phyloP scores from a whole-genome alignment of 2,329 filamentous ascomycete genomes.

The Orbilia brochopaga region DNA sequence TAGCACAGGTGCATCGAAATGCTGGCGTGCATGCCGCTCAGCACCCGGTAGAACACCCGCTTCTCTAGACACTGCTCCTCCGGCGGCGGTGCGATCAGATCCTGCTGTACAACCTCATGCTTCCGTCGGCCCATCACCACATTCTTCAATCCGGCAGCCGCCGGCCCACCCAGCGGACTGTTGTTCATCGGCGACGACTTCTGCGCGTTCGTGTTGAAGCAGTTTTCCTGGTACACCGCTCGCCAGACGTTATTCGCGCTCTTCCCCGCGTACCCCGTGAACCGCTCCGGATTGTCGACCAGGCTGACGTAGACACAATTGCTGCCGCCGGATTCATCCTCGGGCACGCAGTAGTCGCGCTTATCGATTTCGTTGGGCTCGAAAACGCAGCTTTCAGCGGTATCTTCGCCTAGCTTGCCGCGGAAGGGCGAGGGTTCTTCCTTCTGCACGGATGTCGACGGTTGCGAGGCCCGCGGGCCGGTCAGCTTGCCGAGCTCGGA shows the following conservation, averaged over 20 bases:
- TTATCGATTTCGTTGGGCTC: constrained; percentile 70
- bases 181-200: constrained; percentile 55
- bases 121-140: constrained; percentile 61
- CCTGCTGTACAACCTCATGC: constrained; percentile 50
- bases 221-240: constrained; percentile 95
- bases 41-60: constrained; percentile 93
- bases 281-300: constrained; percentile 89
- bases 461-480: constrained; percentile 88
- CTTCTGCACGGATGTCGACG: constrained; percentile 73
- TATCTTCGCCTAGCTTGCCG: constrained; percentile 80
- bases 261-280: constrained; percentile 88
- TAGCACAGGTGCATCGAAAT: constrained; percentile 96
- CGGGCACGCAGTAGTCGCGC: constrained; percentile 92
- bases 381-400: constrained; percentile 93
- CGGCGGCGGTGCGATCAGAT: constrained; percentile 68
- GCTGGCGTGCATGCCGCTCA: constrained; percentile 97
- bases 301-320: constrained; percentile 94
- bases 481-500: constrained; percentile 90
- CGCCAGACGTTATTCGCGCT: constrained; percentile 92
- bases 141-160: constrained; percentile 67
- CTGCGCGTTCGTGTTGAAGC: constrained; percentile 68
- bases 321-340: constrained; percentile 77
- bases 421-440: constrained; percentile 73
- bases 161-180: constrained; percentile 40
- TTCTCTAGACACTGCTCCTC: constrained; percentile 97